Evolutionary conservation across 2,329 filamentous ascomycete genomes (phyloP).

Genomic region (Cytospora schulzeri): DNA sequence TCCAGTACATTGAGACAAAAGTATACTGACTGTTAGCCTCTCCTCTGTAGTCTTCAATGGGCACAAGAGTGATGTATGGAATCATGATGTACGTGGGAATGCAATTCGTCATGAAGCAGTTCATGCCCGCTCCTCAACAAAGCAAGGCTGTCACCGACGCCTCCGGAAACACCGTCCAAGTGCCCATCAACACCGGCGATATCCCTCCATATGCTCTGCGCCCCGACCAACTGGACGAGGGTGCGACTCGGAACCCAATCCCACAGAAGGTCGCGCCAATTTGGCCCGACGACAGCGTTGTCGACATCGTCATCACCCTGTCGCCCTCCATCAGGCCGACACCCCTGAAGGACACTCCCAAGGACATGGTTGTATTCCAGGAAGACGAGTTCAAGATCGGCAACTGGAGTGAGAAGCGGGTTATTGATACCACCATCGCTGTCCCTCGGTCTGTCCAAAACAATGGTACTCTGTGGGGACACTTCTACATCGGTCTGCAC

Average conservation of each 20-base stretch:
- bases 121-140: constrained; percentile 50
- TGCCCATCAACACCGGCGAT: constrained; percentile 54
- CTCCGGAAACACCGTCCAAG: constrained; percentile 54
- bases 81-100: constrained; percentile 60
- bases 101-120: constrained; percentile 59
- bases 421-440: constrained; percentile 74
- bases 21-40: constrained; percentile 2
- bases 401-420: constrained; percentile 76
- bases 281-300: constrained; percentile 75
- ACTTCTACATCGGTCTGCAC: constrained; percentile 83
- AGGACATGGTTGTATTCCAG: constrained; percentile 72
- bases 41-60: constrained; percentile 39
- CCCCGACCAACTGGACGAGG: constrained; percentile 61
- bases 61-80: constrained; percentile 54
- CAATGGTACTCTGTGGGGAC: constrained; percentile 92
- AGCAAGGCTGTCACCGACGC: constrained; percentile 53
- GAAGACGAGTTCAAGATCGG: constrained; percentile 81
- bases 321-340: constrained; percentile 73
- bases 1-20: constrained; percentile 32
- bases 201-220: constrained; percentile 68
- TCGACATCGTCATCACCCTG: constrained; percentile 86
- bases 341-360: constrained; percentile 64
- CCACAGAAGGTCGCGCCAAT: constrained; percentile 80
- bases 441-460: constrained; percentile 81
- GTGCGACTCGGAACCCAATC: constrained; percentile 63